A percentile compares a stretch with the other conserved stretches of the same genome.
Evolutionary conservation across 257 asterid species (phyloP).

Genomic region (Scutellaria baicalensis): DNA sequence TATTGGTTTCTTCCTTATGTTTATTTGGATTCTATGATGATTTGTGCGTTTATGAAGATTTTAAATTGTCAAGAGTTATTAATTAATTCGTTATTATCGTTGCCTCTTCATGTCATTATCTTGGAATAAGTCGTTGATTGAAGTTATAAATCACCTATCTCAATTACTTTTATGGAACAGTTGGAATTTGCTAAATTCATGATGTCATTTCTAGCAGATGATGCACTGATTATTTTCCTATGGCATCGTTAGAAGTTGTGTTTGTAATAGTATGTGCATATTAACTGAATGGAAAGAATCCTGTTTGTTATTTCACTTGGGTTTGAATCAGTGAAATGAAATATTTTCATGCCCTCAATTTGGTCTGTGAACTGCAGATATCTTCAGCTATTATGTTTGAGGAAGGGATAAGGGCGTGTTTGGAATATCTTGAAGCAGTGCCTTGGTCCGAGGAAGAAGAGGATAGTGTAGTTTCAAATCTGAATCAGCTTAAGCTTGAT

Average conservation of each 20-base stretch:
- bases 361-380: conserved; percentile 39
- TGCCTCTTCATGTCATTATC: neutral
- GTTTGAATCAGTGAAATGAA: neutral
- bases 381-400: conserved; percentile 70
- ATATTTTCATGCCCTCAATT: neutral
- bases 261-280: neutral
- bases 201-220: too few species aligned
- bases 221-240: neutral
- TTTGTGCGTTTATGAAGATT: neutral
- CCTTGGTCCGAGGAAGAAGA: conserved; percentile 94
- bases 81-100: neutral
- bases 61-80: neutral
- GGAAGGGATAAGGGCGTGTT: conserved; percentile 66
- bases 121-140: neutral
- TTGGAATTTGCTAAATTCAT: too few species aligned
- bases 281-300: neutral
- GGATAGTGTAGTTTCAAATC: conserved; percentile 47
- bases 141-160: neutral
- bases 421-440: conserved; percentile 73
- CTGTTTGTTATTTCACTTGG: neutral
- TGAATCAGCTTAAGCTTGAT: conserved; percentile 52
- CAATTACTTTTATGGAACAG: neutral
- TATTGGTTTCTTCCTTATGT: neutral
- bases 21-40: neutral
- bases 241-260: neutral